phyloP scores from a whole-genome alignment of 192 early-diverging fungal species.

The Coemansia guatemalensis region DNA sequence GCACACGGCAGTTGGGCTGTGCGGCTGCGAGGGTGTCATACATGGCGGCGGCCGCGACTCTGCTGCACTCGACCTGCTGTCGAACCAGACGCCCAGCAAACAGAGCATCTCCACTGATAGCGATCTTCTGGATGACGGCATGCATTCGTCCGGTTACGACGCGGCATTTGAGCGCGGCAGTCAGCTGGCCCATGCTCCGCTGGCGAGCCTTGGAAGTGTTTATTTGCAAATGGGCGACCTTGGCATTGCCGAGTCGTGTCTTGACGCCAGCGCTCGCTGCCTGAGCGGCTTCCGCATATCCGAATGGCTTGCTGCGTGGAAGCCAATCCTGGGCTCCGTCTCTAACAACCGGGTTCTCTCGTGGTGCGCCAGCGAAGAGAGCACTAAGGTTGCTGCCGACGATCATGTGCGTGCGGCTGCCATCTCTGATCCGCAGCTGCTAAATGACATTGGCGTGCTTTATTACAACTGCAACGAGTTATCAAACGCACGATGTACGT shows the following conservation, averaged over 20 bases:
- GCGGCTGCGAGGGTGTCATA: constrained; percentile 45
- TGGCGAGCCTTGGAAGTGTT: constrained; percentile 47
- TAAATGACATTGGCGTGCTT: constrained; percentile 46
- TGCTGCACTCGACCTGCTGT: not conserved
- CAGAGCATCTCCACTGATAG: not conserved
- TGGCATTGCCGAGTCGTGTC: constrained; percentile 49
- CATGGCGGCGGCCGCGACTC: constrained; percentile 37
- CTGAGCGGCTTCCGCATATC: constrained; percentile 28
- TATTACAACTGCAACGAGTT: constrained; percentile 30
- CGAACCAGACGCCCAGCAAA: constrained; percentile 19
- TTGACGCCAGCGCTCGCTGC: constrained; percentile 47
- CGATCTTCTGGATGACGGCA: not conserved
- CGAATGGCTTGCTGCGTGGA: constrained; percentile 33
- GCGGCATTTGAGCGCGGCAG: constrained; percentile 28
- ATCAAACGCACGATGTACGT: constrained; percentile 20
- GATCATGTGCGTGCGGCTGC: constrained; percentile 10
- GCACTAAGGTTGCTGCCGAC: not conserved
- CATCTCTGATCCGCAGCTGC: constrained; percentile 39
- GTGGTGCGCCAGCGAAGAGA: constrained; percentile 17
- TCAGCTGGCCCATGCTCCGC: constrained; percentile 43
- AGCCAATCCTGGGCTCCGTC: constrained; percentile 12
- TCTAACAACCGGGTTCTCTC: constrained; percentile 8
- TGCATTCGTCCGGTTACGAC: not conserved
- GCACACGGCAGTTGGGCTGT: constrained; percentile 50
- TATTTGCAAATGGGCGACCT: constrained; percentile 52